Conservation (phyloP, 2,329 filamentous ascomycete genomes). For the Pestalotiopsis sp. region DNA sequence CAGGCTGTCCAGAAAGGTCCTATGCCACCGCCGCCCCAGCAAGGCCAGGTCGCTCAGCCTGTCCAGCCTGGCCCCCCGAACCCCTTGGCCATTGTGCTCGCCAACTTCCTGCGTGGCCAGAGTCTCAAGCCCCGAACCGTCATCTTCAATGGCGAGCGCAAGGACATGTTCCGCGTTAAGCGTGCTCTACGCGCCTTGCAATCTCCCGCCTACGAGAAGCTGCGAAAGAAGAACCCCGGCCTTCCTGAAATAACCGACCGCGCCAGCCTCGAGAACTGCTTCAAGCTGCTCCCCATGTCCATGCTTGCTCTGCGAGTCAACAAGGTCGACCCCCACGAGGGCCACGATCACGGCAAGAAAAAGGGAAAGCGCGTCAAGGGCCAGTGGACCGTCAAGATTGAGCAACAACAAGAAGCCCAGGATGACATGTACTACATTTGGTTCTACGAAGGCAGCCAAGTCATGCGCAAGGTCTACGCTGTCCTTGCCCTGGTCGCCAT, state of each 20-base stretch:
- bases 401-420: slow-evolving; percentile 88
- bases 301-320: slow-evolving; percentile 89
- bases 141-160: slow-evolving; percentile 93
- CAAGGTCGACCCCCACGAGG: slow-evolving; percentile 79
- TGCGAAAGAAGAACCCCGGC: slow-evolving; percentile 83
- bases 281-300: slow-evolving; percentile 93
- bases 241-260: slow-evolving; percentile 88
- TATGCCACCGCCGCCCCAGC: slow-evolving; percentile 39
- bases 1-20: slow-evolving; percentile 34
- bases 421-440: slow-evolving; percentile 95
- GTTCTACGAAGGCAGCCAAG: slow-evolving; percentile 92
- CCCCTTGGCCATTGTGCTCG: slow-evolving; percentile 84
- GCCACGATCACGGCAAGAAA: slow-evolving; percentile 72
- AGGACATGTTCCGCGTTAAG: slow-evolving; percentile 99
- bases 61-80: slow-evolving; percentile 82
- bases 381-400: slow-evolving; percentile 92
- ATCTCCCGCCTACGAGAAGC: slow-evolving; percentile 88
- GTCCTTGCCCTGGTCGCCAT: slow-evolving; percentile 80
- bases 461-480: slow-evolving; percentile 92
- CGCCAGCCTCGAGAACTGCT: slow-evolving; percentile 85
- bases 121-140: slow-evolving; percentile 87
- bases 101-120: slow-evolving; percentile 82
- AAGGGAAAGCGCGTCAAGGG: slow-evolving; percentile 91
- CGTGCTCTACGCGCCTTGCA: slow-evolving; percentile 89
- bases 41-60: slow-evolving; percentile 60